A percentile compares a stretch with the other conserved stretches of the same genome.
These are phyloP conservation scores for Pilaira anomala DNA, from an alignment of 192 early-diverging fungal genomes.

Conservation along the genomic window DNA sequence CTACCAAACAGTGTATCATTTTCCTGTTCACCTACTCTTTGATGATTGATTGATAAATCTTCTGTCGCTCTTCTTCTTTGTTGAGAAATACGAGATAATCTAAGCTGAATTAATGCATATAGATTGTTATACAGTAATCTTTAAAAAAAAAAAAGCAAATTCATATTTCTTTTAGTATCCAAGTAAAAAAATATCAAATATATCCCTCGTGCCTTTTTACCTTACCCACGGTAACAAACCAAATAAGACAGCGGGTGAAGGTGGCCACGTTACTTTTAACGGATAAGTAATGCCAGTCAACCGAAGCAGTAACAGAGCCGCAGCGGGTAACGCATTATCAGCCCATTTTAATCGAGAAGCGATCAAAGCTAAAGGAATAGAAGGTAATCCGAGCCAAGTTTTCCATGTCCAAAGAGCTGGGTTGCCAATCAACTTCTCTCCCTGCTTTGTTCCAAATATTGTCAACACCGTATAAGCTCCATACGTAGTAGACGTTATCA, in stretches of 20 bases:
- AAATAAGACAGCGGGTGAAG: constrained; percentile 57
- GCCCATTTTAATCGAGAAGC: constrained; percentile 55
- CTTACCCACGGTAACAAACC: constrained; percentile 61
- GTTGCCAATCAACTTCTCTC: constrained; percentile 52
- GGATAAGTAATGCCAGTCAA: constrained; percentile 37
- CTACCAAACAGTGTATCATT: background rate
- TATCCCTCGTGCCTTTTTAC: background rate
- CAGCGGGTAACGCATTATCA: constrained; percentile 58
- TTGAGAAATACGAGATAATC: background rate
- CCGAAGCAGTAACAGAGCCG: constrained; percentile 54
- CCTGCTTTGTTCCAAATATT: constrained; percentile 62
- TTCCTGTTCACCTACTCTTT: no score
- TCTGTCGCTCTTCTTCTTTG: background rate
- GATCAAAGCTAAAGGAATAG: constrained; percentile 54
- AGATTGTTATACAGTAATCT: constrained; percentile 11
- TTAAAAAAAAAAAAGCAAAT: background rate
- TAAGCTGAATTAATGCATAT: background rate
- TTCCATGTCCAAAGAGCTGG: constrained; percentile 59
- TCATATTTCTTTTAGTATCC: background rate
- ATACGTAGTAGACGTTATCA: constrained; percentile 65
- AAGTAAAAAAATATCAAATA: background rate
- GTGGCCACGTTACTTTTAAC: constrained; percentile 47
- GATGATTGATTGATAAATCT: background rate
- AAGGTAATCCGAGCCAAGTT: constrained; percentile 55
- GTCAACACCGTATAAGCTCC: constrained; percentile 66